Evolutionary conservation across 2,329 filamentous ascomycete species (phyloP).

Genomic region (Clarireedia paspali): DNA sequence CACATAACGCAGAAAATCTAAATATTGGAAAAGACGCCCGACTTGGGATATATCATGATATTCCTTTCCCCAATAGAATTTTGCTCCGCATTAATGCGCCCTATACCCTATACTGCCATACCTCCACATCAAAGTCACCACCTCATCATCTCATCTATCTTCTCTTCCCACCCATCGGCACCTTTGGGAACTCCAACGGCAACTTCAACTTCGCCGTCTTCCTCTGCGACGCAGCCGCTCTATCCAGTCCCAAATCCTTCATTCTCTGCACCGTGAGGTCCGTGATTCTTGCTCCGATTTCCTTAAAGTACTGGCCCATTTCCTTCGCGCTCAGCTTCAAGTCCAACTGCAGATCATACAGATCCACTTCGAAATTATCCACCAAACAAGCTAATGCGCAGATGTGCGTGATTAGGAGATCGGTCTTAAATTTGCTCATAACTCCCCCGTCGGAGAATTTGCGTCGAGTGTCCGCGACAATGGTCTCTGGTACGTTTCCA

Average conservation of each 20-base stretch:
- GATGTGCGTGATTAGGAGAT: slow-evolving; percentile 66
- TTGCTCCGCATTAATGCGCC: too few relatives aligned
- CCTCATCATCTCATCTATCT: slow-evolving; percentile 10
- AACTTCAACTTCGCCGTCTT: slow-evolving; percentile 65
- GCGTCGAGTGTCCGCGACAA: slow-evolving; percentile 59
- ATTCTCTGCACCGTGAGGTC: slow-evolving; percentile 39
- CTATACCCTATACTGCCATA: too few relatives aligned
- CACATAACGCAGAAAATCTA: too few relatives aligned
- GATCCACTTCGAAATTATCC: slow-evolving; percentile 67
- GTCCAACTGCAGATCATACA: slow-evolving; percentile 62
- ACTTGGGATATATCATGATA: too few relatives aligned
- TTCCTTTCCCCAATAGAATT: too few relatives aligned
- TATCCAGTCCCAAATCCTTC: slow-evolving; percentile 48
- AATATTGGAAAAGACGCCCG: too few relatives aligned
- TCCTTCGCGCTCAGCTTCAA: slow-evolving; percentile 63
- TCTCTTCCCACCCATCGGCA: slow-evolving; percentile 20
- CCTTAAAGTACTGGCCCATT: slow-evolving; percentile 64
- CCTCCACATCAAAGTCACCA: too few relatives aligned
- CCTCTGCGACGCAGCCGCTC: slow-evolving; percentile 51
- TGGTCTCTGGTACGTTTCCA: slow-evolving; percentile 45
- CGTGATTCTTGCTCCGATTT: slow-evolving; percentile 62
- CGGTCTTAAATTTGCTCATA: slow-evolving; percentile 64
- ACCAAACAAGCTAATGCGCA: slow-evolving; percentile 64
- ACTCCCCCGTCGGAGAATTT: slow-evolving; percentile 59
- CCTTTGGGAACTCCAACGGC: slow-evolving; percentile 76